These are phyloP conservation scores for Paspalum notatum DNA, from an alignment of 176 grass and related monocot species.

Conservation along the genomic window DNA sequence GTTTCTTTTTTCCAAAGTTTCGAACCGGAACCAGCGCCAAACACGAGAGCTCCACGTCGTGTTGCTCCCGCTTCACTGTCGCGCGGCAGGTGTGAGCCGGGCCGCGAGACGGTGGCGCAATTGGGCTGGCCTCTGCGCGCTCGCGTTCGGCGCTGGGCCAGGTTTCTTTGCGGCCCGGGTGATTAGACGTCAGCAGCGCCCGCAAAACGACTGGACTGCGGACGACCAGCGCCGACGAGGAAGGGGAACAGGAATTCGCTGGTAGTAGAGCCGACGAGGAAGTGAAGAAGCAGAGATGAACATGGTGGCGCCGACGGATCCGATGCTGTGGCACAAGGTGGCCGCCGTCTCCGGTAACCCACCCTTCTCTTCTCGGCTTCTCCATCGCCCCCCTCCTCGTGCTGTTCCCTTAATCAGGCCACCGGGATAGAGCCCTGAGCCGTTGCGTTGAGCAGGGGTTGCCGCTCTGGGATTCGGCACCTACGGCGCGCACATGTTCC, in stretches of 20 bases:
- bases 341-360: slow-evolving; percentile 81
- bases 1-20: too few species aligned
- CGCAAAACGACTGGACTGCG: slow-evolving; percentile 3
- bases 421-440: not conserved
- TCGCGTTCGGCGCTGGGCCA: too few species aligned
- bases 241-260: not conserved
- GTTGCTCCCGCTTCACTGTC: too few species aligned
- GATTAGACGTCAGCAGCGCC: not conserved
- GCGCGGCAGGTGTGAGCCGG: too few species aligned
- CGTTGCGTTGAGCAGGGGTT: slow-evolving; percentile 51
- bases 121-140: too few species aligned
- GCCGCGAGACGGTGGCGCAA: too few species aligned
- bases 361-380: not conserved
- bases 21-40: too few species aligned
- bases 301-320: slow-evolving; percentile 49
- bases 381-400: not conserved
- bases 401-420: slow-evolving; percentile 2
- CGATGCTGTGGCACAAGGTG: slow-evolving; percentile 88
- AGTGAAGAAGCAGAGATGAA: not conserved
- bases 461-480: slow-evolving; percentile 88
- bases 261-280: too few species aligned
- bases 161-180: too few species aligned
- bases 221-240: slow-evolving; percentile 17
- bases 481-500: slow-evolving; percentile 80
- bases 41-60: too few species aligned